These are phyloP conservation scores for Tephrocybe sp. DNA, from an alignment of 768 basidiomycete species.

Conservation along the genomic window DNA sequence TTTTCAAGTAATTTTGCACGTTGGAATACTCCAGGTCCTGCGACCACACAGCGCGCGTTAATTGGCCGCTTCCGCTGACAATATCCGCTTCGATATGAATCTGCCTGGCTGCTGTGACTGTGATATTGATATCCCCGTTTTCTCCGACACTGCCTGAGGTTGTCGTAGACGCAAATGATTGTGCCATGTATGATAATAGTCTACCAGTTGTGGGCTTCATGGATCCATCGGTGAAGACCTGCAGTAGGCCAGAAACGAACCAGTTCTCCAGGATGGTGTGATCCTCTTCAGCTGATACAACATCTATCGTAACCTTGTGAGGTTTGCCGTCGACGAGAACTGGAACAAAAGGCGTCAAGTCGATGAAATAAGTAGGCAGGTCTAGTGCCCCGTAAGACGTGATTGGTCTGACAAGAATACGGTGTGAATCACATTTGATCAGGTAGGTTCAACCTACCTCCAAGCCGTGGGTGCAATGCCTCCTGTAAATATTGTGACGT, in stretches of 20 bases:
- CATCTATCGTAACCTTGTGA: slow-evolving; percentile 72
- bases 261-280: slow-evolving; percentile 70
- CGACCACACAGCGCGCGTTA: slow-evolving; percentile 52
- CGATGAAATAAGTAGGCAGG: slow-evolving; percentile 76
- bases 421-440: background rate
- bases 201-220: slow-evolving; percentile 61
- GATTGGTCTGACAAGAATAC: slow-evolving; percentile 50
- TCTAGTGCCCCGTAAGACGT: slow-evolving; percentile 76
- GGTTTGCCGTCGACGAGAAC: slow-evolving; percentile 61
- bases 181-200: slow-evolving; percentile 56
- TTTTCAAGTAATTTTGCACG: slow-evolving; percentile 57
- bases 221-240: slow-evolving; percentile 67
- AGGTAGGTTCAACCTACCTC: slow-evolving; percentile 39
- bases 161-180: slow-evolving; percentile 53
- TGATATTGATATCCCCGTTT: slow-evolving; percentile 56
- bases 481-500: slow-evolving; percentile 70
- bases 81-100: slow-evolving; percentile 65
- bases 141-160: slow-evolving; percentile 41
- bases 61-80: slow-evolving; percentile 58
- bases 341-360: slow-evolving; percentile 77
- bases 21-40: slow-evolving; percentile 65
- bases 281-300: slow-evolving; percentile 66
- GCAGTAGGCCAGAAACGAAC: slow-evolving; percentile 72
- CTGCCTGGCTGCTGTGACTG: slow-evolving; percentile 54
- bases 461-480: slow-evolving; percentile 70